Evolutionary conservation across 352 stramenopile genomes (phyloP).

Genomic region (Globisporangium iwayamae): DNA sequence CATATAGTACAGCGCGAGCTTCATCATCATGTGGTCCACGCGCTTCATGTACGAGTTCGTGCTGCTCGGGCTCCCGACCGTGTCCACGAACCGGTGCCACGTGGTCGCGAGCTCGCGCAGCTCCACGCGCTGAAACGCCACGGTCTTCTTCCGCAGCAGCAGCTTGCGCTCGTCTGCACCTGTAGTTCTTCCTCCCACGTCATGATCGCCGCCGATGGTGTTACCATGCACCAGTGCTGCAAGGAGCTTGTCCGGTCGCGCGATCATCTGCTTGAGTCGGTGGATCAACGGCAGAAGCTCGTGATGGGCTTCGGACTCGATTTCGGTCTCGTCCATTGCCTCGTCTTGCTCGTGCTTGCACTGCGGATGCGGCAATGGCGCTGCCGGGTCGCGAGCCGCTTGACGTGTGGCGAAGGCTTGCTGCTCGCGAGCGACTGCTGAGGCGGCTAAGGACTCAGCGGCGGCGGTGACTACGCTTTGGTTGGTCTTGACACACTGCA

Average conservation of each 20-base stretch:
- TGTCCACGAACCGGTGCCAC: conserved; percentile 31
- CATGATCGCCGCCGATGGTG: conserved; percentile 7
- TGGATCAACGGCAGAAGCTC: conserved; percentile 36
- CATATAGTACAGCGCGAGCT: conserved; percentile 53
- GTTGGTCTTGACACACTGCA: conserved; percentile 13
- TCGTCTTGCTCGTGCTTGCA: conserved; percentile 2
- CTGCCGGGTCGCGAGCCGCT: not conserved
- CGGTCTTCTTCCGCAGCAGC: conserved; percentile 29
- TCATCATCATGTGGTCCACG: conserved; percentile 50
- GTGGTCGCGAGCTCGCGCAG: conserved; percentile 23
- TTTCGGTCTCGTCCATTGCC: conserved; percentile 1
- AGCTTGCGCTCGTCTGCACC: conserved; percentile 17
- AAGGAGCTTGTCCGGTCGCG: conserved; percentile 43
- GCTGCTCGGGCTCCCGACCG: conserved; percentile 9
- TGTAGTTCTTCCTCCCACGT: not conserved
- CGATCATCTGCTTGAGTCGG: conserved; percentile 46
- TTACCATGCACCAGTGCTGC: conserved; percentile 29
- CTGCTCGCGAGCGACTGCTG: not conserved
- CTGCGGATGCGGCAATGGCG: not conserved
- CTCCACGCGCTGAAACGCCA: conserved; percentile 32
- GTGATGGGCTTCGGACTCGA: conserved; percentile 21
- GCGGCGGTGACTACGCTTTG: conserved; percentile 9
- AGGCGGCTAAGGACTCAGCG: conserved; percentile 7
- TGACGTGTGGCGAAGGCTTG: not conserved
- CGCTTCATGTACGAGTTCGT: conserved; percentile 16